Evolutionary conservation across 768 basidiomycete genomes (phyloP).

Genomic region (Xerocomellus amylosporus): DNA sequence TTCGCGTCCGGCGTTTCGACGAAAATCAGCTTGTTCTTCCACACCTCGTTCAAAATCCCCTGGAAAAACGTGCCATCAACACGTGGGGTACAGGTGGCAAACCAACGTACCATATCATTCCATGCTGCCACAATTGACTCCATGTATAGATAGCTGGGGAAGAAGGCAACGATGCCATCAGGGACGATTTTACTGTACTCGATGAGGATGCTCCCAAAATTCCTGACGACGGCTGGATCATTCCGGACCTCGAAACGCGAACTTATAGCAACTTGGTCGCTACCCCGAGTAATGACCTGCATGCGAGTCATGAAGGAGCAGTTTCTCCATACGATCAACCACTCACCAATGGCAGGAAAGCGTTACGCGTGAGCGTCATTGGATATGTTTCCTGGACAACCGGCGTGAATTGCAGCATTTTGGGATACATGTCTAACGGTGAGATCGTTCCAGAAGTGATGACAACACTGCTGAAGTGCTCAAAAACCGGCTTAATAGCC

Average conservation of each 20-base stretch:
- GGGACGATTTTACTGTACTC: conserved; percentile 98
- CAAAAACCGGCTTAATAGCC: conserved; percentile 97
- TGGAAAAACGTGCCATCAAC: conserved; percentile 33
- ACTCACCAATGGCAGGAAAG: conserved; percentile 89
- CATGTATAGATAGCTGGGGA: conserved; percentile 99
- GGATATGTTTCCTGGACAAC: conserved; percentile 96
- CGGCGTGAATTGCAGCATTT: conserved; percentile 97
- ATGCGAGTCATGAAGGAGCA: neutral
- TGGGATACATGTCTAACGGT: conserved; percentile 99
- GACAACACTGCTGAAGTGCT: conserved; percentile 96
- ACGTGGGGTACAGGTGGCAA: neutral
- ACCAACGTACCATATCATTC: conserved; percentile 92
- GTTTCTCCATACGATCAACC: neutral
- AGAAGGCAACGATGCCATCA: conserved; percentile 98
- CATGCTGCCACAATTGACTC: conserved; percentile 99
- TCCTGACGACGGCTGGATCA: conserved; percentile 97
- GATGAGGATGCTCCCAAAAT: conserved; percentile 96
- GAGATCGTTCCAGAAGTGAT: conserved; percentile 99
- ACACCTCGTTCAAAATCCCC: conserved; percentile 98
- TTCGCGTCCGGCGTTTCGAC: conserved; percentile 99
- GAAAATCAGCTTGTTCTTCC: conserved; percentile 99
- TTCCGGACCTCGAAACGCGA: conserved; percentile 98
- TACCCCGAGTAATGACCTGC: conserved; percentile 95
- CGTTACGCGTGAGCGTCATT: conserved; percentile 95
- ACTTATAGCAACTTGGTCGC: conserved; percentile 97